A percentile compares a stretch with the other conserved stretches of the same genome.
These are phyloP conservation scores for Toxicodendron radicans DNA, from an alignment of 345 rosid genomes.

Conservation along the genomic window DNA sequence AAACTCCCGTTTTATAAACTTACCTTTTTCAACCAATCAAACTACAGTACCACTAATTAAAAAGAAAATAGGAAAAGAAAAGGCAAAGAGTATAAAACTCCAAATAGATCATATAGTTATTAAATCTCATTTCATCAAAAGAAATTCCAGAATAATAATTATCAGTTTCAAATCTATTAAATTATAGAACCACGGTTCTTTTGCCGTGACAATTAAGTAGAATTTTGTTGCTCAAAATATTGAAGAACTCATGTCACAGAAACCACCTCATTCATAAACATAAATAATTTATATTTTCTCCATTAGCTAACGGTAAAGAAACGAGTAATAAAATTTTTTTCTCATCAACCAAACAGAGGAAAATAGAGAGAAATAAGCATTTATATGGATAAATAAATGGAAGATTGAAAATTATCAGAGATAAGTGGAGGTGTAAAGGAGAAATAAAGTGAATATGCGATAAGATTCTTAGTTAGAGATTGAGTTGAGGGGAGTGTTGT, in stretches of 20 bases:
- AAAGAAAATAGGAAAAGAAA: too few species aligned
- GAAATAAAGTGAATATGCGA: constrained; percentile 17
- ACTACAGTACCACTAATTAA: constrained; percentile 11
- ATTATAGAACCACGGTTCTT: background rate
- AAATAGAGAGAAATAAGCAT: background rate
- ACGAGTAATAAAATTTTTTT: background rate
- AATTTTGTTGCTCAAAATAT: background rate
- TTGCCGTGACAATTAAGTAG: background rate
- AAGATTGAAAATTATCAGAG: background rate
- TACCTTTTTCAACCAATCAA: constrained; percentile 15
- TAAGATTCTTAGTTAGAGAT: constrained; percentile 16
- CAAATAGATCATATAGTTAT: background rate
- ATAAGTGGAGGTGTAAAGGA: background rate
- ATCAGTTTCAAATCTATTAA: background rate
- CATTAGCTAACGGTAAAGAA: background rate
- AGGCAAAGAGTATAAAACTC: constrained; percentile 8
- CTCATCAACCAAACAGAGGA: constrained; percentile 19
- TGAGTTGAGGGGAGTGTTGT: background rate
- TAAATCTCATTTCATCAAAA: background rate
- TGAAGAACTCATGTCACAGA: background rate
- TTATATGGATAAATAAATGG: background rate
- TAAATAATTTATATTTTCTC: background rate
- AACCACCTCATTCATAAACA: background rate
- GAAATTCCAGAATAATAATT: background rate
- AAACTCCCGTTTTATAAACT: background rate